Conservation (phyloP, 148 eudicot genomes). For the Diospyros kaki region DNA sequence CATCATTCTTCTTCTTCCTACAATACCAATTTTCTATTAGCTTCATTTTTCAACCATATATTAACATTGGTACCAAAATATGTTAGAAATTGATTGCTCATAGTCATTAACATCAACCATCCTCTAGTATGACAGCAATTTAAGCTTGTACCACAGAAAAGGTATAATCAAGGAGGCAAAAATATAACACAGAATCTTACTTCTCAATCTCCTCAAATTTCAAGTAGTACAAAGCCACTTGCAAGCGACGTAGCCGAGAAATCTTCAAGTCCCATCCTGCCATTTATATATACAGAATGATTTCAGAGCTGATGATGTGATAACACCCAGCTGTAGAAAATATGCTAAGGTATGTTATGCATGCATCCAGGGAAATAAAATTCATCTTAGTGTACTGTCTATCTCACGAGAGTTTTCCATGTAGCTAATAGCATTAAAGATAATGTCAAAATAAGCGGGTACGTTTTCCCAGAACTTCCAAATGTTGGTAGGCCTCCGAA, state of each 20-base stretch:
- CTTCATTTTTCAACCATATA: neutral
- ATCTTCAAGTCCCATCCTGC: constrained; percentile 82
- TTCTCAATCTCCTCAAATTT: constrained; percentile 79
- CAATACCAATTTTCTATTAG: too few relatives aligned
- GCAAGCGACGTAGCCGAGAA: constrained; percentile 78
- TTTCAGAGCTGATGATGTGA: neutral
- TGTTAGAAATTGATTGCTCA: neutral
- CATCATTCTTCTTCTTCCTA: too few relatives aligned
- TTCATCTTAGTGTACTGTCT: too few relatives aligned
- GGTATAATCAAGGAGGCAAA: constrained; percentile 4
- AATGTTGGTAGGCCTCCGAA: too few relatives aligned
- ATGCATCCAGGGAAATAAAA: too few relatives aligned
- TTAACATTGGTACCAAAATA: neutral
- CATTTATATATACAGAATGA: neutral
- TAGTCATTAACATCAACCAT: neutral
- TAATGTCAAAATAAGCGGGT: too few relatives aligned
- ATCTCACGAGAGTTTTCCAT: too few relatives aligned
- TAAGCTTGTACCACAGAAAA: constrained; percentile 4
- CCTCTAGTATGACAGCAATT: neutral
- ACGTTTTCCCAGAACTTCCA: too few relatives aligned
- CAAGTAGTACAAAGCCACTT: constrained; percentile 76
- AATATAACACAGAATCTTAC: constrained; percentile 44
- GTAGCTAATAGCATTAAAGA: too few relatives aligned
- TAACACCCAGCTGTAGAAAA: neutral
- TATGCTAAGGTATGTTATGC: too few relatives aligned